A percentile compares a stretch with the other conserved stretches of the same genome.
phyloP scores from a whole-genome alignment of 176 grass and related monocot genomes.

The Saccharum officinarum region DNA sequence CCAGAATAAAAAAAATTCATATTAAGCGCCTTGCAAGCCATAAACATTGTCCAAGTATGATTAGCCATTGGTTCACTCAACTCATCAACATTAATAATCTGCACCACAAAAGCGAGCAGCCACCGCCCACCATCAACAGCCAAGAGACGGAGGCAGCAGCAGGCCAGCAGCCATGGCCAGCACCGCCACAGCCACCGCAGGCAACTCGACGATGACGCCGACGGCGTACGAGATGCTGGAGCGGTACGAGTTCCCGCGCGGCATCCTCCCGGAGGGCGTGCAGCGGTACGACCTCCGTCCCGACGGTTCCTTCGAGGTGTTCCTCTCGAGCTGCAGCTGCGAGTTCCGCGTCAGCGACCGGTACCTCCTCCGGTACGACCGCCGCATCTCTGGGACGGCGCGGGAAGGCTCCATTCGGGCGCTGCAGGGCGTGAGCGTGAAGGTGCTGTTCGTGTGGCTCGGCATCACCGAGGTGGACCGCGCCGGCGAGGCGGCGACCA shows the following conservation, averaged over 20 bases:
- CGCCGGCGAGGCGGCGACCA: not conserved
- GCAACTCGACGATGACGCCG: not conserved
- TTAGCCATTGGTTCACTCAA: too few species aligned
- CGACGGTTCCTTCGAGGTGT: slow-evolving; percentile 58
- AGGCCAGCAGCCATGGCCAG: not conserved
- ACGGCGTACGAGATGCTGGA: slow-evolving; percentile 75
- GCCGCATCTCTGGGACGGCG: slow-evolving; percentile 41
- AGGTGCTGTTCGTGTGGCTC: slow-evolving; percentile 13
- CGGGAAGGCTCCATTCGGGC: not conserved
- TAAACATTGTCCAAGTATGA: too few species aligned
- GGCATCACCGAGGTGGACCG: slow-evolving; percentile 15
- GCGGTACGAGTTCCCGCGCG: slow-evolving; percentile 56
- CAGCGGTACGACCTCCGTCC: slow-evolving; percentile 23
- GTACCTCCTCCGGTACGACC: slow-evolving; percentile 38
- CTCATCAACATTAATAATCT: not conserved
- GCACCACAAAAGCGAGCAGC: not conserved
- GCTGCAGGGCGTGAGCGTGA: not conserved
- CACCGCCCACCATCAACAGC: not conserved
- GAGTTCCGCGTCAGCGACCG: slow-evolving; percentile 1
- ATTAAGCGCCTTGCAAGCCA: too few species aligned
- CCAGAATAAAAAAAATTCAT: too few species aligned
- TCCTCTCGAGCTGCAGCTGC: slow-evolving; percentile 20
- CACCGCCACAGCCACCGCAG: not conserved
- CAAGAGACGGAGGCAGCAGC: not conserved
- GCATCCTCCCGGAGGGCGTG: slow-evolving; percentile 71